These are phyloP conservation scores for Sugiyamaella marilandica DNA, from an alignment of 805 yeast genomes.

Conservation along the genomic window DNA sequence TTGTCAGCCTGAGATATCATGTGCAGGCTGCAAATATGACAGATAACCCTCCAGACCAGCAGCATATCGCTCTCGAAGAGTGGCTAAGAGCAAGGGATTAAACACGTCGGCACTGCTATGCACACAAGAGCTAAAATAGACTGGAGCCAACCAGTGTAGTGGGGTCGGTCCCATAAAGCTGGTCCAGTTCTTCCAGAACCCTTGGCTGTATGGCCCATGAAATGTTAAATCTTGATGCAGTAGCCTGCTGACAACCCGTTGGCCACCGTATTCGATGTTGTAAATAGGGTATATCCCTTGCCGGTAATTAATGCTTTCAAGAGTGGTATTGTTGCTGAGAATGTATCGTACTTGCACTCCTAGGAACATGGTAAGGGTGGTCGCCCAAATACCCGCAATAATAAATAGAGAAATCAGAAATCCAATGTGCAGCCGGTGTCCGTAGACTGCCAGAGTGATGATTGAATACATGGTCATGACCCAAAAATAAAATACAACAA, in stretches of 20 bases:
- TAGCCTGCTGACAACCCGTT: constrained; percentile 43
- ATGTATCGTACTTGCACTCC: constrained; percentile 45
- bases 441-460: constrained; percentile 34
- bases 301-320: constrained; percentile 39
- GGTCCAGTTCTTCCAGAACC: constrained; percentile 25
- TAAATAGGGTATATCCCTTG: constrained; percentile 28
- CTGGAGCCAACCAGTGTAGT: constrained; percentile 29
- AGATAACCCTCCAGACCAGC: constrained; percentile 18
- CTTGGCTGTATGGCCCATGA: constrained; percentile 29
- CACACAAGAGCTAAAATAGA: constrained; percentile 5
- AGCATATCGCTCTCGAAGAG: constrained; percentile 14
- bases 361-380: constrained; percentile 43
- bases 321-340: constrained; percentile 46
- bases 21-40: constrained; percentile 6
- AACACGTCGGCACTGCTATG: constrained; percentile 2
- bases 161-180: constrained; percentile 29
- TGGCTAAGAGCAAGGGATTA: constrained; percentile 15
- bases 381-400: constrained; percentile 41
- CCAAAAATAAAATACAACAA: constrained; percentile 38
- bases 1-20: no score
- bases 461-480: constrained; percentile 38
- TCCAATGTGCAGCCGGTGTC: constrained; percentile 32
- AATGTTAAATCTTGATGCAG: constrained; percentile 33
- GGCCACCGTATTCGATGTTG: constrained; percentile 38
- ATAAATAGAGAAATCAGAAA: constrained; percentile 48